A percentile compares a stretch with the other conserved stretches of the same genome.
Conservation (phyloP, 202 grass and related monocot genomes). For the Hordeum pubiflorum region DNA sequence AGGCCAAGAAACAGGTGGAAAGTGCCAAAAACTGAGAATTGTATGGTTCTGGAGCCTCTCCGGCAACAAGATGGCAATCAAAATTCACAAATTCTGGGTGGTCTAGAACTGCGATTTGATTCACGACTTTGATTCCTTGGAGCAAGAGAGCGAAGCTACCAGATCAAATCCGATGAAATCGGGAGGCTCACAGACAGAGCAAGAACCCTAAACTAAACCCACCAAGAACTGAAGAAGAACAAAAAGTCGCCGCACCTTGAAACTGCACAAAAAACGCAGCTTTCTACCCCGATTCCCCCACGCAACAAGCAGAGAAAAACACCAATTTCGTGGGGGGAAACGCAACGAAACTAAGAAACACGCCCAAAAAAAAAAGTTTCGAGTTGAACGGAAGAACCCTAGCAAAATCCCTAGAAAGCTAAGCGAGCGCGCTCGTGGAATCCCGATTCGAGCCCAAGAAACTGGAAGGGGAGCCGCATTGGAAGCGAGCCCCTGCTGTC, state of each 20-base stretch:
- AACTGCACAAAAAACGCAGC: conserved; percentile 26
- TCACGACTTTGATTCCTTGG: neutral
- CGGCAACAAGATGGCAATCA: neutral
- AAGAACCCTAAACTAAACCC: conserved; percentile 32
- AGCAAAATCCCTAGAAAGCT: conserved; percentile 21
- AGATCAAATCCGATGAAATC: conserved; percentile 18
- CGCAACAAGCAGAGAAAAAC: conserved; percentile 19
- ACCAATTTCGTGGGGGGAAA: neutral
- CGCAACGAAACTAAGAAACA: neutral
- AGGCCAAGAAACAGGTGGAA: neutral
- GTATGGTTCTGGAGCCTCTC: neutral
- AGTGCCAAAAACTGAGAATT: neutral
- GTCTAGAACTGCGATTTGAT: neutral
- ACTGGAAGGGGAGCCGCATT: neutral
- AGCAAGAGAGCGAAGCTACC: conserved; percentile 7
- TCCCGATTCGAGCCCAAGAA: conserved; percentile 4
- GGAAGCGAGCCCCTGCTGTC: neutral
- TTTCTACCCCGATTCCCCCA: conserved; percentile 22
- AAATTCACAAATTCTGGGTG: conserved; percentile 7
- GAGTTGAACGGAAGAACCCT: conserved; percentile 1
- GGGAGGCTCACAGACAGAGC: neutral
- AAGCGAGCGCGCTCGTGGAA: conserved; percentile 2
- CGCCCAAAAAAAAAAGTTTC: neutral
- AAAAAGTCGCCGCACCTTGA: neutral
- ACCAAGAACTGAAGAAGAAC: conserved; percentile 6